Conservation (phyloP, 2,329 filamentous ascomycete genomes). For the Aureobasidium melanogenum region DNA sequence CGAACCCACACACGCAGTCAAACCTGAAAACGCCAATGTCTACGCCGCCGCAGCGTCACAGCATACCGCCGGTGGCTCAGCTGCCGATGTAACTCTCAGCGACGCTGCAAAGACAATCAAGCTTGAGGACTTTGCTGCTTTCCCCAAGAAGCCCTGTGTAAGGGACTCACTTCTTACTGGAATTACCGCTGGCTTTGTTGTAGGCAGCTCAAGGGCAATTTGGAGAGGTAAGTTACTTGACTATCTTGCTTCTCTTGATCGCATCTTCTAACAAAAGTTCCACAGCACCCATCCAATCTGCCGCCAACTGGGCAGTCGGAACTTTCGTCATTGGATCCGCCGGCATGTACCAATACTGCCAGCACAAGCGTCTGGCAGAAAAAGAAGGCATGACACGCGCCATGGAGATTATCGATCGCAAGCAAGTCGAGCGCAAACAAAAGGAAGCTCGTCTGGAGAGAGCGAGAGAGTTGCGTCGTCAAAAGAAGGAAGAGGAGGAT, state of each 20-base stretch:
- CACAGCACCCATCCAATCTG: slow-evolving; percentile 52
- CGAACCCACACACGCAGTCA: slow-evolving; percentile 19
- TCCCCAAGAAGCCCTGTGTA: slow-evolving; percentile 76
- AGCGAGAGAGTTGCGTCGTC: slow-evolving; percentile 30
- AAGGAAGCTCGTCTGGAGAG: slow-evolving; percentile 37
- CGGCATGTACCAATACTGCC: slow-evolving; percentile 75
- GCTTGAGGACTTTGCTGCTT: slow-evolving; percentile 57
- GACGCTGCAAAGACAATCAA: slow-evolving; percentile 62
- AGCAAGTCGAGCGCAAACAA: slow-evolving; percentile 55
- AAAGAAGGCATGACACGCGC: slow-evolving; percentile 75
- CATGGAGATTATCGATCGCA: slow-evolving; percentile 69
- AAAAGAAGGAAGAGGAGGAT: slow-evolving; percentile 35
- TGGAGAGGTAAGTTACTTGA: slow-evolving; percentile 54
- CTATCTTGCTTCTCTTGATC: not conserved
- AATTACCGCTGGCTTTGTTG: slow-evolving; percentile 67
- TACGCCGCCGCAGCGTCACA: slow-evolving; percentile 46
- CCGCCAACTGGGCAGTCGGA: slow-evolving; percentile 79
- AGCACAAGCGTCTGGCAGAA: slow-evolving; percentile 64
- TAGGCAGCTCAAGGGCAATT: slow-evolving; percentile 66
- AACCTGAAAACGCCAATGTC: slow-evolving; percentile 42
- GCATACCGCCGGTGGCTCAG: slow-evolving; percentile 54
- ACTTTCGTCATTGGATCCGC: slow-evolving; percentile 63
- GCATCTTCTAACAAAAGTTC: slow-evolving; percentile 15
- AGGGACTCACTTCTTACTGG: slow-evolving; percentile 74
- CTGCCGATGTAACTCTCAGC: slow-evolving; percentile 42